Evolutionary conservation across 352 stramenopile genomes (phyloP).

Genomic region (Pythium dissotocum): DNA sequence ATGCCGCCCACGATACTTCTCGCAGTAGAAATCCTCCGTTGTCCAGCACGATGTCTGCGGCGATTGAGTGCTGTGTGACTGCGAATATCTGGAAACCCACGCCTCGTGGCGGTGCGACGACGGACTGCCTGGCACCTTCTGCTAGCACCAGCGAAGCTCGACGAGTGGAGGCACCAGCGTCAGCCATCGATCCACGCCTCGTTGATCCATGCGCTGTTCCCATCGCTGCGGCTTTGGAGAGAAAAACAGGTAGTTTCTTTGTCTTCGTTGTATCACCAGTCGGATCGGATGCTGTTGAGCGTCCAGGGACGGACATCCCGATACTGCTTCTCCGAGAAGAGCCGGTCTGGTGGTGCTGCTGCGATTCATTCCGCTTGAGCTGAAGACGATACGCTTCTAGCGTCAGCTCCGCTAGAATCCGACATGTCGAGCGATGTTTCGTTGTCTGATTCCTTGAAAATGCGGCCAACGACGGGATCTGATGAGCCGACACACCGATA

Average conservation of each 20-base stretch:
- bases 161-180: neutral
- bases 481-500: conserved; percentile 7
- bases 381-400: conserved; percentile 15
- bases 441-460: conserved; percentile 7
- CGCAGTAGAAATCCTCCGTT: conserved; percentile 32
- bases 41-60: neutral
- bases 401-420: conserved; percentile 16
- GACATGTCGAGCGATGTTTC: neutral
- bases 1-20: neutral
- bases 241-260: neutral
- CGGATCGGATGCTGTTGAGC: neutral
- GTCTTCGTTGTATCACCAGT: neutral
- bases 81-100: conserved; percentile 53
- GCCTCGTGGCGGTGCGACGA: neutral
- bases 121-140: neutral
- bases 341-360: conserved; percentile 12
- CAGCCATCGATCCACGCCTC: neutral
- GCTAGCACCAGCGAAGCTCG: conserved; percentile 5
- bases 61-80: conserved; percentile 28
- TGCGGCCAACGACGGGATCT: conserved; percentile 8
- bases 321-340: neutral
- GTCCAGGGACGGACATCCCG: neutral
- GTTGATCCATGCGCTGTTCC: neutral
- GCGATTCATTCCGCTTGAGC: conserved; percentile 16
- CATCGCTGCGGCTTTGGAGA: neutral